Evolutionary conservation across 306 rosid genomes (phyloP), one percentile per base, ranked within the genome.

Genomic region (Acacia acuminata): DNA sequence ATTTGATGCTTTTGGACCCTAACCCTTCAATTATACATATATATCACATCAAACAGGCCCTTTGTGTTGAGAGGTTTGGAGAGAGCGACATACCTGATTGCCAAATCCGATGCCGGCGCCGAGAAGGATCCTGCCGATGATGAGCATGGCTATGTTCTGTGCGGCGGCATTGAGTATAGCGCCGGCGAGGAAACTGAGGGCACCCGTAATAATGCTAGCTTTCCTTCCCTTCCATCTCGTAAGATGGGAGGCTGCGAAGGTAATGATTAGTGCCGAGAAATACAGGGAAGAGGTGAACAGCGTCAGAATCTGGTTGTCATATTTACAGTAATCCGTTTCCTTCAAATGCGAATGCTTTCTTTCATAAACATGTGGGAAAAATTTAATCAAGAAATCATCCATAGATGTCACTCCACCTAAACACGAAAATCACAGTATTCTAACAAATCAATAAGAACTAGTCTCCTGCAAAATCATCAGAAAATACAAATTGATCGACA

Each of bases 371-470:
- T 87, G 79, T 0, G 96, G 96, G 81, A 91, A 91, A 80, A 91
- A 91, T 20, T 91, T 82, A 77, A 78, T 65, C 67, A 91, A 82
- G 87, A 91, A 91, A 77, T 91, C 96, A 84, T 91, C 93, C 96
- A 91, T 91, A 73, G 96, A 88, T 66, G 96, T 91, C 40, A 90
- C 96, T 44, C 96, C 96, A 69, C 96, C 96, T 89, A 80, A 77
- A 55, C 51, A 51, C 19, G 2, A 1, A 22, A 22, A n/a, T 9
- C 13, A 44, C 51, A 6, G 56, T 16, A 16, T 50, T 16, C 22
- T 44, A 20, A 55, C 63, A 9, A 55, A 20, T 7, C 8, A 55
- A n/a, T 17, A 53, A 17, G 60, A 19, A 53, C 22, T 19, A 8
- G 24, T 19, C 24, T 53, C 10, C 3, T 19, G 6, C 8, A 50